A percentile compares a stretch with the other conserved stretches of the same genome.
Evolutionary conservation across 306 rosid genomes (phyloP).

Genomic region (Vicia sativa): DNA sequence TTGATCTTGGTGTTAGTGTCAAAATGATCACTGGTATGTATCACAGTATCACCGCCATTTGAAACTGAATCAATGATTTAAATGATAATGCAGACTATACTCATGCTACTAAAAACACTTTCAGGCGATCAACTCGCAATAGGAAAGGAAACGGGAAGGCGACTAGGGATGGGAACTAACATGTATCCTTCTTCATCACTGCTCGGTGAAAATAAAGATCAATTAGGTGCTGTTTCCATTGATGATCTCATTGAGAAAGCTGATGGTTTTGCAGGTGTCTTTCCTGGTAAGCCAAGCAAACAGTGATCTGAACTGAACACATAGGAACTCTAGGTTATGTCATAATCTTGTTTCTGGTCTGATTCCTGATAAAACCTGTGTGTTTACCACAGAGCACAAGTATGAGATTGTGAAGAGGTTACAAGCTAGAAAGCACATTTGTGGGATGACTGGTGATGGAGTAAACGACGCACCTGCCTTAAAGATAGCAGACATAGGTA

Average conservation of each 20-base stretch:
- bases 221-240: conserved; percentile 48
- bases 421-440: conserved; percentile 72
- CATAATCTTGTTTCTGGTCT: background rate
- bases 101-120: conserved; percentile 32
- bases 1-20: conserved; percentile 75
- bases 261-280: conserved; percentile 86
- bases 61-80: background rate
- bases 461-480: conserved; percentile 82
- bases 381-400: conserved; percentile 58
- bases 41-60: conserved; percentile 20
- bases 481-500: conserved; percentile 82
- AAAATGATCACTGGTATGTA: conserved; percentile 76
- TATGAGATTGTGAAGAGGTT: conserved; percentile 77
- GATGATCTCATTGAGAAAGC: conserved; percentile 83
- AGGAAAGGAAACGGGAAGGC: conserved; percentile 79
- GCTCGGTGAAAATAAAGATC: conserved; percentile 58
- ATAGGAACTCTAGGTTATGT: background rate
- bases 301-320: background rate
- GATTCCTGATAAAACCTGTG: background rate
- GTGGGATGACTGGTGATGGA: conserved; percentile 90
- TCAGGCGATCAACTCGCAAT: conserved; percentile 82
- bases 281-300: conserved; percentile 59
- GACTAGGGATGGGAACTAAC: conserved; percentile 82
- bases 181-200: conserved; percentile 84
- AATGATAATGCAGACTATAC: background rate